These are phyloP conservation scores for Penicillium nucicola DNA, from an alignment of 495 filamentous ascomycete genomes.

Conservation along the genomic window DNA sequence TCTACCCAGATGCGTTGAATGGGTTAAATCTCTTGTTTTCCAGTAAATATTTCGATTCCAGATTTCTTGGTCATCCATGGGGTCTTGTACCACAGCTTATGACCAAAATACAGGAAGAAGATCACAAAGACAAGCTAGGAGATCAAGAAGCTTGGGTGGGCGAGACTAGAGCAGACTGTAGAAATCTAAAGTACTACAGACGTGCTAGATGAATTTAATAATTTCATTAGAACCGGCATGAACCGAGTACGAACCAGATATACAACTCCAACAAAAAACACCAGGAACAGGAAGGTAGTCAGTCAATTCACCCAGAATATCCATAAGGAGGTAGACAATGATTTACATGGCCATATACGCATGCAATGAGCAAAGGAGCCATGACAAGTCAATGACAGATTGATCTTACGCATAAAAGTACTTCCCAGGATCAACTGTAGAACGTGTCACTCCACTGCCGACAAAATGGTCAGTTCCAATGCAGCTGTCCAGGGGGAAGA, in stretches of 20 bases:
- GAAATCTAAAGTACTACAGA: slow-evolving; percentile 41
- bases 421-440: slow-evolving; percentile 59
- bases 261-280: slow-evolving; percentile 27
- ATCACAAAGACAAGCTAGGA: slow-evolving; percentile 52
- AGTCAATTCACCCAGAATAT: slow-evolving; percentile 64
- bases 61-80: slow-evolving; percentile 51
- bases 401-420: not conserved
- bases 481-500: slow-evolving; percentile 70
- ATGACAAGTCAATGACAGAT: slow-evolving; percentile 28
- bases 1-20: slow-evolving; percentile 31
- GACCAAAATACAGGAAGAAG: slow-evolving; percentile 60
- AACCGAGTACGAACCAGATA: slow-evolving; percentile 23
- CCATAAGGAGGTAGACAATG: slow-evolving; percentile 52
- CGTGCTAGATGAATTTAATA: slow-evolving; percentile 25
- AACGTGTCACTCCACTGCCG: slow-evolving; percentile 62
- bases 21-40: slow-evolving; percentile 29
- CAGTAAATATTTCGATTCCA: slow-evolving; percentile 29
- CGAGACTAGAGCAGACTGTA: slow-evolving; percentile 44
- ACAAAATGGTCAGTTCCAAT: slow-evolving; percentile 77
- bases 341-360: slow-evolving; percentile 56
- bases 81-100: slow-evolving; percentile 32
- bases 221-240: not conserved
- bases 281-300: slow-evolving; percentile 73
- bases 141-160: slow-evolving; percentile 57
- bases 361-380: slow-evolving; percentile 68